phyloP scores from a whole-genome alignment of 1,139 yeast genomes.

The Pneumocystis murina region DNA sequence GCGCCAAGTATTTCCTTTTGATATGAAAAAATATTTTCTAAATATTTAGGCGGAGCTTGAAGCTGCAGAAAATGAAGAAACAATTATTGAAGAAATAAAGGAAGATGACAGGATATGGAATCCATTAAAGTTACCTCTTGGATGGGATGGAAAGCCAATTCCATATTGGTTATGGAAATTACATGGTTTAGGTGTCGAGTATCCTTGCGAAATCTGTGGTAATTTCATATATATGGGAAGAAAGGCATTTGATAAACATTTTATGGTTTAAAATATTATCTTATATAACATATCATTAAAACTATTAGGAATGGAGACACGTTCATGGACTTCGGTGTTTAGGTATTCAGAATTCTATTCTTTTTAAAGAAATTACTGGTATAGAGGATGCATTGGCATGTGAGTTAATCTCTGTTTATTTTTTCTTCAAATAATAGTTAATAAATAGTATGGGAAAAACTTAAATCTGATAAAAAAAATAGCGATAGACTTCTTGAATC shows the following conservation, averaged over 20 bases:
- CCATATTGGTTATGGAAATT: constrained; percentile 88
- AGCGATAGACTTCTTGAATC: constrained; percentile 36
- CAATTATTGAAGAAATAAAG: constrained; percentile 17
- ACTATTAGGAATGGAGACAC: constrained; percentile 39
- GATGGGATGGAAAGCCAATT: constrained; percentile 81
- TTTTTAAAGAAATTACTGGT: constrained; percentile 49
- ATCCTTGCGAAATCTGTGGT: constrained; percentile 79
- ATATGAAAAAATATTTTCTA: constrained; percentile 17
- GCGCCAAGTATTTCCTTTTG: constrained; percentile 36
- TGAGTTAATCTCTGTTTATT: constrained; percentile 2
- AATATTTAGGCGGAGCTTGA: constrained; percentile 16
- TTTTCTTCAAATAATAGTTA: constrained; percentile 11
- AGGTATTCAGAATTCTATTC: constrained; percentile 40
- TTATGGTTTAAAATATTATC: constrained; percentile 22
- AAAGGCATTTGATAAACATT: constrained; percentile 56
- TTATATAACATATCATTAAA: background rate
- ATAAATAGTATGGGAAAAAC: constrained; percentile 33
- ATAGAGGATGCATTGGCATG: constrained; percentile 49
- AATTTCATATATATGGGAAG: constrained; percentile 62
- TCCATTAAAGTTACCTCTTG: constrained; percentile 57
- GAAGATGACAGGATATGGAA: constrained; percentile 20
- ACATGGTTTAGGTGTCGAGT: constrained; percentile 66
- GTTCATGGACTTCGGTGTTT: constrained; percentile 57
- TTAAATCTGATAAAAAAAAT: constrained; percentile 30
- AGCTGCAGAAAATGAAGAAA: constrained; percentile 15